Percentiles rank a stretch among this genome's conserved stretches.
Evolutionary conservation across 1,284 basidiomycete genomes (phyloP).

Genomic region (Apiotrichum montevideense): DNA sequence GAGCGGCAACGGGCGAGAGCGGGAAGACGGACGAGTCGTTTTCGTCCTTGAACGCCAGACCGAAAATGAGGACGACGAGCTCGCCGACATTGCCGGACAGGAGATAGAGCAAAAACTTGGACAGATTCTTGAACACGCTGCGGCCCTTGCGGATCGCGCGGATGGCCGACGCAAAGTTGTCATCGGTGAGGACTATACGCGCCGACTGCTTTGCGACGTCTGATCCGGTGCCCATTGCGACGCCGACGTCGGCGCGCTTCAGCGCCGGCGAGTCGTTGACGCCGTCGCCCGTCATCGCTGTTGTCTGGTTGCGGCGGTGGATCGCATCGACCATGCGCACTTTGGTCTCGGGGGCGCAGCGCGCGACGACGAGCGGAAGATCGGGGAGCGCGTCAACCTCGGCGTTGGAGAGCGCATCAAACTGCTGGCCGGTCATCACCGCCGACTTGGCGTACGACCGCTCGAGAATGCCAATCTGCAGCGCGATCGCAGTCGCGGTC

Average conservation of each 20-base stretch:
- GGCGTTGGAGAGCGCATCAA: conserved; percentile 58
- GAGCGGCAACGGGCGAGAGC: conserved; percentile 59
- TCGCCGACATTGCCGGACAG: conserved; percentile 59
- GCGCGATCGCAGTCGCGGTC: conserved; percentile 51
- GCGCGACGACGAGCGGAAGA: conserved; percentile 57
- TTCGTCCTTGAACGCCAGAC: conserved; percentile 60
- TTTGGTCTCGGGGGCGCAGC: conserved; percentile 54
- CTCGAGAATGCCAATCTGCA: conserved; percentile 54
- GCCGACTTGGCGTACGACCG: conserved; percentile 41
- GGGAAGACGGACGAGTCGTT: conserved; percentile 60
- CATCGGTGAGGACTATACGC: conserved; percentile 62
- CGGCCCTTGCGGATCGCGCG: conserved; percentile 62
- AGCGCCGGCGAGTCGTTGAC: conserved; percentile 58
- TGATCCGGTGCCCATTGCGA: conserved; percentile 65
- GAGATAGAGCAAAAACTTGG: conserved; percentile 50
- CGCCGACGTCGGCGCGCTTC: conserved; percentile 57
- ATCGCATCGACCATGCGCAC: conserved; percentile 57
- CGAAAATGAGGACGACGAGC: conserved; percentile 57
- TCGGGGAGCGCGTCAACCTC: conserved; percentile 56
- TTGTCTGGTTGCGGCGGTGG: conserved; percentile 49
- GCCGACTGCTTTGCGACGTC: conserved; percentile 60
- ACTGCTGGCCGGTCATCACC: conserved; percentile 56
- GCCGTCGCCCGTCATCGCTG: conserved; percentile 51
- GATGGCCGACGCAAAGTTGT: conserved; percentile 66
- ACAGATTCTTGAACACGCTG: conserved; percentile 50